Percentiles rank a stretch among this genome's conserved stretches.
phyloP scores from a whole-genome alignment of 225 moss, liverwort and hornwort genomes.

The Rhytidiadelphus loreus region DNA sequence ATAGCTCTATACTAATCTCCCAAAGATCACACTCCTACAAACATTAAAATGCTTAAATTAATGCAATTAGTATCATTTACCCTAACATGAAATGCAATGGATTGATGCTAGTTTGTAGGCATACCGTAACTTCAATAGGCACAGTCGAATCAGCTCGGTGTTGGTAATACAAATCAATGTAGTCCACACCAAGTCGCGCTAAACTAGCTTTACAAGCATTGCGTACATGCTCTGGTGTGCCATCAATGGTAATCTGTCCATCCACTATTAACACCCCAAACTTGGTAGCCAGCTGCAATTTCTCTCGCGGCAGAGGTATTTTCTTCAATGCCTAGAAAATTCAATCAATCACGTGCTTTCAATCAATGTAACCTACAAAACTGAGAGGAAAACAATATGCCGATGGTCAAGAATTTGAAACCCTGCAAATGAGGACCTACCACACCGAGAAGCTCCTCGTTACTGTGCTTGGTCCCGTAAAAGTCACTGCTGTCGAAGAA shows the following conservation, averaged over 20 bases:
- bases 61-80: neutral
- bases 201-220: constrained; percentile 36
- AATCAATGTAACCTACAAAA: neutral
- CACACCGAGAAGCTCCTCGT: constrained; percentile 25
- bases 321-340: constrained; percentile 15
- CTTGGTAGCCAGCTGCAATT: constrained; percentile 47
- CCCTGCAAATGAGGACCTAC: neutral
- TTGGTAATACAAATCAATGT: constrained; percentile 54
- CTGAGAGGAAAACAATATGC: neutral
- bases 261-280: neutral
- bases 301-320: constrained; percentile 20
- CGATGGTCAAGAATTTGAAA: neutral
- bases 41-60: neutral
- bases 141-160: constrained; percentile 34
- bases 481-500: constrained; percentile 39
- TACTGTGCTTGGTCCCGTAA: constrained; percentile 16
- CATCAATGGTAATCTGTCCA: neutral
- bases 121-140: constrained; percentile 54
- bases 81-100: neutral
- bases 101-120: neutral
- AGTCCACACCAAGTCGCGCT: constrained; percentile 43
- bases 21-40: neutral
- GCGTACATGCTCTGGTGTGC: constrained; percentile 38
- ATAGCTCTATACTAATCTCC: neutral
- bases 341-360: neutral